Conservation (phyloP, 2,329 filamentous ascomycete species). For the Diplodia scrobiculata region DNA sequence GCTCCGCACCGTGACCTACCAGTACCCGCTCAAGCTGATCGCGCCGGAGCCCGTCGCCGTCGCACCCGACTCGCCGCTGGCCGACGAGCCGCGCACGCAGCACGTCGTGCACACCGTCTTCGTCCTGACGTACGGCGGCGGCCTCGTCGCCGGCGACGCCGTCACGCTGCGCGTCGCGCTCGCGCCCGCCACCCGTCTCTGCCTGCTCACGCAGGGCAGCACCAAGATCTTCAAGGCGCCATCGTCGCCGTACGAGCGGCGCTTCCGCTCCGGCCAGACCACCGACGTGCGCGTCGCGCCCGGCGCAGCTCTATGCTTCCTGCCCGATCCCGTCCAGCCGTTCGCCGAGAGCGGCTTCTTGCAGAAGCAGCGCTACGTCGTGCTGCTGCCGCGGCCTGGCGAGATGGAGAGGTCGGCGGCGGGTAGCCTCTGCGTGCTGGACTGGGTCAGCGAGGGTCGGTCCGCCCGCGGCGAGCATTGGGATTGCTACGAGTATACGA, state of each 20-base stretch:
- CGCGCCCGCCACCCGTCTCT: conserved; percentile 64
- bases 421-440: conserved; percentile 71
- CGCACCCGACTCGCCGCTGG: conserved; percentile 47
- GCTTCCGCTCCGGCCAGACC: conserved; percentile 50
- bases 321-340: conserved; percentile 92
- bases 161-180: conserved; percentile 73
- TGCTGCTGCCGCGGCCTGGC: conserved; percentile 30
- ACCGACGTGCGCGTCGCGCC: conserved; percentile 54
- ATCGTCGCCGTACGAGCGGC: conserved; percentile 58
- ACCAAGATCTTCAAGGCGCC: conserved; percentile 85
- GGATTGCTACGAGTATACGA: conserved; percentile 77
- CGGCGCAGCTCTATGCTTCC: conserved; percentile 60
- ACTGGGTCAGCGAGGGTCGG: conserved; percentile 92
- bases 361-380: conserved; percentile 76
- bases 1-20: conserved; percentile 76
- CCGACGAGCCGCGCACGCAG: conserved; percentile 19
- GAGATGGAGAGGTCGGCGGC: not conserved
- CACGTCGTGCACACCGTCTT: conserved; percentile 69
- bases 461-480: conserved; percentile 84
- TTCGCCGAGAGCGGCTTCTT: conserved; percentile 82
- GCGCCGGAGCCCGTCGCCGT: conserved; percentile 68
- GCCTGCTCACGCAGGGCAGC: conserved; percentile 68
- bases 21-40: conserved; percentile 93
- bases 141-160: conserved; percentile 82
- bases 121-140: conserved; percentile 90